These are phyloP conservation scores for Bipolaris oryzae DNA, from an alignment of 2,329 filamentous ascomycete species.

Conservation along the genomic window DNA sequence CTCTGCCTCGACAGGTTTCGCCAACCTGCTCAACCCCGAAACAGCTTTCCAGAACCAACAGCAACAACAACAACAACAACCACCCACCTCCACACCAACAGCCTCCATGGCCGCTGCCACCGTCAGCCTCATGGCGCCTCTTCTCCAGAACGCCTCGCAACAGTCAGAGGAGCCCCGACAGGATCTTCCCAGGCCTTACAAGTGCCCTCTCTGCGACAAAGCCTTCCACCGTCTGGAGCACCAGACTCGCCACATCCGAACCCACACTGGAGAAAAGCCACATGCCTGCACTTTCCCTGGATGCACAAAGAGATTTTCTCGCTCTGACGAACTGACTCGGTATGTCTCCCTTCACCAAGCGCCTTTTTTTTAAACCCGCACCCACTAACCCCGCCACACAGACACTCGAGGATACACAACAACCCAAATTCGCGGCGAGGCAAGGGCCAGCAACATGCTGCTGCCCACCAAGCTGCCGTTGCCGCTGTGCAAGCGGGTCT, in stretches of 20 bases:
- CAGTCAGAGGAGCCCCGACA: constrained; percentile 64
- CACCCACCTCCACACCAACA: constrained; percentile 14
- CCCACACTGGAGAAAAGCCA: constrained; percentile 97
- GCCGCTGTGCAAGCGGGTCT: constrained; percentile 58
- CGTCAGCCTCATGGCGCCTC: constrained; percentile 59
- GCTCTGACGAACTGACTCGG: constrained; percentile 88
- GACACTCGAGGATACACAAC: constrained; percentile 97
- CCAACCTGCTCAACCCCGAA: constrained; percentile 49
- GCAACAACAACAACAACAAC: not conserved
- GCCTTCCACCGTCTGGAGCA: constrained; percentile 98
- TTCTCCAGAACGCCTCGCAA: constrained; percentile 62
- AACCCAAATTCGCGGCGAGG: constrained; percentile 95
- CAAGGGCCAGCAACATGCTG: constrained; percentile 74
- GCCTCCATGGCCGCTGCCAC: constrained; percentile 52
- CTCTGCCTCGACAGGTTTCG: constrained; percentile 44
- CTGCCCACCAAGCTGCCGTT: constrained; percentile 63
- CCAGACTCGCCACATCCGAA: constrained; percentile 89
- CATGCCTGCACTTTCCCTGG: constrained; percentile 94
- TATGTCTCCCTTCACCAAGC: constrained; percentile 11
- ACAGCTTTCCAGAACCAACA: constrained; percentile 18
- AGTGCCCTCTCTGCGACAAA: constrained; percentile 97
- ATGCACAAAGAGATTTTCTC: constrained; percentile 96
- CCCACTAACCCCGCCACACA: constrained; percentile 41
- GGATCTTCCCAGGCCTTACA: constrained; percentile 95
- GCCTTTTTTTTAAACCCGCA: not conserved